Evolutionary conservation across 2,329 filamentous ascomycete species (phyloP), one percentile per base, ranked within the genome.

Genomic region (Fusarium sp.): DNA sequence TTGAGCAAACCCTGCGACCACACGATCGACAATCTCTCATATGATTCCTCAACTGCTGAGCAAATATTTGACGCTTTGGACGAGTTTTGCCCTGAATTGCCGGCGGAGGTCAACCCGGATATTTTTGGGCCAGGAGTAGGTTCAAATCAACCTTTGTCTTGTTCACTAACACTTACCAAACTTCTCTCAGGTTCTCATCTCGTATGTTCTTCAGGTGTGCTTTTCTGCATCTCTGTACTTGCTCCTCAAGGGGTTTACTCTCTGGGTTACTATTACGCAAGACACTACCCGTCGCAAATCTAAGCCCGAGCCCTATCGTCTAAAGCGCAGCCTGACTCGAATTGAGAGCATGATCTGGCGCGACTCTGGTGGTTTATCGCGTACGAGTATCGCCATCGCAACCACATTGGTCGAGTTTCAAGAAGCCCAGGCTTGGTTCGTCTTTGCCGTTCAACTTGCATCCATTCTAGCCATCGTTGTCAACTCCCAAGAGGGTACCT

Each of bases 371-470:
- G 78, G 77, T 15, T 45, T 80, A 14, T 80, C 78, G 6, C 78
- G 79, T 7, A 81, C 78, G 9, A 79, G 77, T 53, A 78, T 81
- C 38, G 79, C 79, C 62, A 78, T 81, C 46, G 79, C 79, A 58
- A 80, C 79, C 6, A 81, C 79, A 3, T 65, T 81, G n/a, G 79
- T 81, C 31, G 79, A 81, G 69, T 81, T 81, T 33, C 79, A 81
- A 53, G 79, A 81, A 53, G 79, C 79, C 1, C 79, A 81, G 50
- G 76, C 74, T 59, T 81, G 79, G 79, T 80, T 81, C 45, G 75
- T 81, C 46, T 81, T 81, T 63, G 79, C 79, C 28, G 73, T 80
- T 34, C 79, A 81, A 60, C 80, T 80, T 55, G 79, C 79, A 10
- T 80, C 79, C 11, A 80, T 81, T 67, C 78, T 81, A 50, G 78